Evolutionary conservation across 768 basidiomycete genomes (phyloP).

Genomic region (Xerocomus potaroensis): DNA sequence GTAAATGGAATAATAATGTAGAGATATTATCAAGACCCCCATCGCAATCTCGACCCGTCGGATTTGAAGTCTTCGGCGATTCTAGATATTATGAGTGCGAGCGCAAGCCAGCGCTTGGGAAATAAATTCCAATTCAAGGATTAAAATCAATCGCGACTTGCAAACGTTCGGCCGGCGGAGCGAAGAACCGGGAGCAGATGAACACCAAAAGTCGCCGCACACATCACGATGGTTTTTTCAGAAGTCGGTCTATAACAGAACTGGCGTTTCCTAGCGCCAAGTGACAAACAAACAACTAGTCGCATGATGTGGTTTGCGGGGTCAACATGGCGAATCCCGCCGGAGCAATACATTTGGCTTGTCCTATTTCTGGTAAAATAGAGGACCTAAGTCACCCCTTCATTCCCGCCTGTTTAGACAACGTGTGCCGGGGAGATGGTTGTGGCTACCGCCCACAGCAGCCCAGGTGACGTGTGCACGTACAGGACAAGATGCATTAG

Average conservation of each 20-base stretch:
- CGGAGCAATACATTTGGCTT: not conserved
- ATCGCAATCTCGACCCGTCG: not conserved
- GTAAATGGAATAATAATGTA: not conserved
- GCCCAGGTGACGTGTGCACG: constrained; percentile 10
- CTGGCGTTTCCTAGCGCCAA: constrained; percentile 4
- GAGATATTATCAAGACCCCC: constrained; percentile 1
- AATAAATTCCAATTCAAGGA: no score
- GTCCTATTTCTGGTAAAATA: not conserved
- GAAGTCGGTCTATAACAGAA: not conserved
- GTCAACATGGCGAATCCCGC: constrained; percentile 1
- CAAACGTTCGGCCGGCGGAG: no score
- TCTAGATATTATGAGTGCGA: no score
- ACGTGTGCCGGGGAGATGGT: not conserved
- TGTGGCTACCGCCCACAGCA: constrained; percentile 1
- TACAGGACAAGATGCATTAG: constrained; percentile 8
- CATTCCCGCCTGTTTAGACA: constrained; percentile 11
- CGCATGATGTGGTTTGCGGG: constrained; percentile 9
- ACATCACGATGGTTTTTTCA: not conserved
- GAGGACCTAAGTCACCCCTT: constrained; percentile 25
- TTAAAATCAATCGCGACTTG: no score
- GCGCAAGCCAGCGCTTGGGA: no score
- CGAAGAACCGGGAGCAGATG: no score
- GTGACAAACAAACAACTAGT: not conserved
- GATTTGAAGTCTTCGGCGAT: not conserved
- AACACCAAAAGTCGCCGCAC: not conserved